phyloP scores from a whole-genome alignment of 352 stramenopile species.

The Globisporangium nunn region DNA sequence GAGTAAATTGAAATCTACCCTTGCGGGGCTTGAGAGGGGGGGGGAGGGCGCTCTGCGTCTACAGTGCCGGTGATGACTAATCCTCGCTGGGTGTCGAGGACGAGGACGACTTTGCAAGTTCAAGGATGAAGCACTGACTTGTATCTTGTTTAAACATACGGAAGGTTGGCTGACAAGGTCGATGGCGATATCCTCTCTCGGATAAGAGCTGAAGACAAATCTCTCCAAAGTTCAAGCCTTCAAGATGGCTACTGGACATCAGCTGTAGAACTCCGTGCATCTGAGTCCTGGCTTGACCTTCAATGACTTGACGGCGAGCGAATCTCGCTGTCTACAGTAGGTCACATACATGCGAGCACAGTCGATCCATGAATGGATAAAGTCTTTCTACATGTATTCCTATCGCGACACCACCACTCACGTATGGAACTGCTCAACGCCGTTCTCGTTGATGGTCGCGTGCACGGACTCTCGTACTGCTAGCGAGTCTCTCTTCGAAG shows the following conservation, averaged over 20 bases:
- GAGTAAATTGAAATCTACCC: not conserved
- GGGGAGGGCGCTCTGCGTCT: not conserved
- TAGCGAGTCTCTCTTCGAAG: not conserved
- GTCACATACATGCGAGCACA: not conserved
- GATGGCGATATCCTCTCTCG: too few relatives aligned
- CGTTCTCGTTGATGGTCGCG: slow-evolving; percentile 4
- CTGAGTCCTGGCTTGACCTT: not conserved
- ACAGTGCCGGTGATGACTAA: too few relatives aligned
- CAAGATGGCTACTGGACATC: too few relatives aligned
- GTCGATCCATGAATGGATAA: not conserved
- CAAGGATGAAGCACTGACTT: too few relatives aligned
- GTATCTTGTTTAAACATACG: too few relatives aligned
- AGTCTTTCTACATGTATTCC: not conserved
- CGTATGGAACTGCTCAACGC: slow-evolving; percentile 1
- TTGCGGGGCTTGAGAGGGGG: not conserved
- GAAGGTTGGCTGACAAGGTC: too few relatives aligned
- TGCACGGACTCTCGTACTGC: not conserved
- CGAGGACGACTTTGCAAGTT: too few relatives aligned
- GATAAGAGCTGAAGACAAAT: too few relatives aligned
- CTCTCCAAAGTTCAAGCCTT: too few relatives aligned
- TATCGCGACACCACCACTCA: not conserved
- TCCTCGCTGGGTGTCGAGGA: too few relatives aligned
- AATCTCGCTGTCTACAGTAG: not conserved
- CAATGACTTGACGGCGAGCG: not conserved
- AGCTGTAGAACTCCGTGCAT: not conserved